Percentiles rank a stretch among this genome's conserved stretches.
These are phyloP conservation scores for Rhizopogon rudus DNA, from an alignment of 768 basidiomycete genomes.

Conservation along the genomic window DNA sequence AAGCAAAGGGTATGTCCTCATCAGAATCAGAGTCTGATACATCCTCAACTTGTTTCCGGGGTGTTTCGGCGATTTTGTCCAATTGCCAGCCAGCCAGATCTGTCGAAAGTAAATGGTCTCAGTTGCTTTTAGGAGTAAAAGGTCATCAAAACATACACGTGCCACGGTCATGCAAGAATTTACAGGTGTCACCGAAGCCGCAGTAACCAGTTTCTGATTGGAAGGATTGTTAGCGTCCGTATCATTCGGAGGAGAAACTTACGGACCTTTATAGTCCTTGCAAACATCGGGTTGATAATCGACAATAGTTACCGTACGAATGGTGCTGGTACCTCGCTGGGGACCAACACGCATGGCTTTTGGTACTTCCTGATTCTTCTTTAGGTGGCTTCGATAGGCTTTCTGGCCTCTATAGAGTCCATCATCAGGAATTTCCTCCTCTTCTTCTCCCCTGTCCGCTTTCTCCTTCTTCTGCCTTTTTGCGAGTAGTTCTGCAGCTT, in stretches of 20 bases:
- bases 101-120: conserved; percentile 24
- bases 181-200: conserved; percentile 98
- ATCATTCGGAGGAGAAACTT: conserved; percentile 4
- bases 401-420: conserved; percentile 84
- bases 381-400: conserved; percentile 75
- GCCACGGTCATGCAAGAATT: conserved; percentile 97
- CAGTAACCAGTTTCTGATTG: conserved; percentile 92
- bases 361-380: conserved; percentile 78
- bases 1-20: conserved; percentile 97
- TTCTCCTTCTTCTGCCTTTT: conserved; percentile 60
- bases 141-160: conserved; percentile 57
- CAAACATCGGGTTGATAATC: conserved; percentile 99
- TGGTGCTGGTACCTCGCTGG: conserved; percentile 71
- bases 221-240: conserved; percentile 2
- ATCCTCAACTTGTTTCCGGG: conserved; percentile 57
- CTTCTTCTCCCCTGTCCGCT: conserved; percentile 44
- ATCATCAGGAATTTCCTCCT: conserved; percentile 65
- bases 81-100: conserved; percentile 99
- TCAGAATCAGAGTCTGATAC: conserved; percentile 66
- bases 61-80: conserved; percentile 83
- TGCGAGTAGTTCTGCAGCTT: conserved; percentile 70
- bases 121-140: conserved; percentile 5
- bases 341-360: conserved; percentile 86
- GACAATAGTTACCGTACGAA: conserved; percentile 89
- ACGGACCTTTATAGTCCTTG: conserved; percentile 97